Evolutionary conservation across 2,329 filamentous ascomycete species (phyloP).

Genomic region (Nigrospora sphaerica): DNA sequence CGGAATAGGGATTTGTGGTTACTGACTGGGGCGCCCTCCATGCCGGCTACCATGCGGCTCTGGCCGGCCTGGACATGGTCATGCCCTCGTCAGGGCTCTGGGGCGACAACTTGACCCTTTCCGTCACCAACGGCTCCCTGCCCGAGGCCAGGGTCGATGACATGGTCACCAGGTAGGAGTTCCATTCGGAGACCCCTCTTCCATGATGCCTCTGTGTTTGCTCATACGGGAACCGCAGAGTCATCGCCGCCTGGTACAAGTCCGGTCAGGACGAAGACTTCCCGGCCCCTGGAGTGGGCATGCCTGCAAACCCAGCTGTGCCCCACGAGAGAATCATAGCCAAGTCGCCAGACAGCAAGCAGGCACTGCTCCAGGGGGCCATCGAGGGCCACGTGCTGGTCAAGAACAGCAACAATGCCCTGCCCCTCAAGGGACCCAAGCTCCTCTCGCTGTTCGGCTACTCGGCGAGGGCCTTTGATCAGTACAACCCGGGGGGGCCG

Average conservation of each 20-base stretch:
- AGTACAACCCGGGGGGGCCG: conserved; percentile 33
- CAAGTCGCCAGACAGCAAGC: conserved; percentile 33
- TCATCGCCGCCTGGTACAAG: conserved; percentile 49
- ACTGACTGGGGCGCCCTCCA: conserved; percentile 62
- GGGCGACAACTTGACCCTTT: conserved; percentile 46
- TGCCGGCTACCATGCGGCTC: conserved; percentile 50
- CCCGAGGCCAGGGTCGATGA: conserved; percentile 49
- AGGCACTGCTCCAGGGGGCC: conserved; percentile 42
- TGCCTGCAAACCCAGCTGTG: conserved; percentile 36
- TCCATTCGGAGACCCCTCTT: no score
- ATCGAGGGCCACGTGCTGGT: conserved; percentile 56
- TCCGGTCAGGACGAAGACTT: conserved; percentile 42
- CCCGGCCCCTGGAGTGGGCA: conserved; percentile 37
- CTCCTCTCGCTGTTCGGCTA: conserved; percentile 54
- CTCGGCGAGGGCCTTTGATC: conserved; percentile 40
- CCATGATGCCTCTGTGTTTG: no score
- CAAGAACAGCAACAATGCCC: conserved; percentile 49
- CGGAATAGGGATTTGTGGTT: conserved; percentile 31
- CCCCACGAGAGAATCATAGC: conserved; percentile 49
- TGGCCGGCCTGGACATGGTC: conserved; percentile 64
- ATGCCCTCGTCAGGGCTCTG: conserved; percentile 50
- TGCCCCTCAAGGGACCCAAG: conserved; percentile 44
- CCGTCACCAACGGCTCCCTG: conserved; percentile 54
- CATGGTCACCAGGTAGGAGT: conserved; percentile 41
- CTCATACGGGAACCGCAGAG: conserved; percentile 13